Percentiles rank a stretch among this genome's conserved stretches.
Evolutionary conservation across 108 stramenopile genomes (phyloP).

Genomic region (Skeletonema grethae): DNA sequence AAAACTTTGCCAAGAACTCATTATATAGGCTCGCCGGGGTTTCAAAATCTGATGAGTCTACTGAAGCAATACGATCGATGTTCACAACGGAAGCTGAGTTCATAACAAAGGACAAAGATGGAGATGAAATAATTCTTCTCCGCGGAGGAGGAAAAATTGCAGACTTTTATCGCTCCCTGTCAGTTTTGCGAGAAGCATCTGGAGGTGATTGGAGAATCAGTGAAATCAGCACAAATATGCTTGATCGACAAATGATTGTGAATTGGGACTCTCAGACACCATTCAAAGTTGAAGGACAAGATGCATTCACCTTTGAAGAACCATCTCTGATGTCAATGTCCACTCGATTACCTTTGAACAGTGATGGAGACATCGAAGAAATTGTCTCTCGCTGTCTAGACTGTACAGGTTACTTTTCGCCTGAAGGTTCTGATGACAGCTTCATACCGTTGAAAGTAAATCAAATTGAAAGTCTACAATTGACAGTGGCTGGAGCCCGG

Average conservation of each 20-base stretch:
- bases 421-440: slow-evolving; percentile 12
- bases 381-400: slow-evolving; percentile 12
- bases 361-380: slow-evolving; percentile 35
- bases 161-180: slow-evolving; percentile 35
- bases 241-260: slow-evolving; percentile 12
- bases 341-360: slow-evolving; percentile 30
- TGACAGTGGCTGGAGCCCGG: slow-evolving; percentile 30
- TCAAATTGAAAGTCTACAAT: slow-evolving; percentile 33
- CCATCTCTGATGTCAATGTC: slow-evolving; percentile 9
- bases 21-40: slow-evolving; percentile 31
- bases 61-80: slow-evolving; percentile 22
- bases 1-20: slow-evolving; percentile 18
- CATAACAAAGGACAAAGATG: not conserved
- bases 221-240: slow-evolving; percentile 9
- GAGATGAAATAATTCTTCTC: slow-evolving; percentile 19
- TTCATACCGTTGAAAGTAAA: slow-evolving; percentile 21
- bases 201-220: slow-evolving; percentile 32
- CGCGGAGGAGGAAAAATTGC: slow-evolving; percentile 42
- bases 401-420: not conserved
- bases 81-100: slow-evolving; percentile 39
- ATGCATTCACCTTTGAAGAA: slow-evolving; percentile 34
- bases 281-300: slow-evolving; percentile 36
- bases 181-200: slow-evolving; percentile 28
- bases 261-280: slow-evolving; percentile 43
- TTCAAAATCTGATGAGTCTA: not conserved